Base-by-base conservation (phyloP, 177 flowering plant species). In the Vitis hybrid region DNA sequence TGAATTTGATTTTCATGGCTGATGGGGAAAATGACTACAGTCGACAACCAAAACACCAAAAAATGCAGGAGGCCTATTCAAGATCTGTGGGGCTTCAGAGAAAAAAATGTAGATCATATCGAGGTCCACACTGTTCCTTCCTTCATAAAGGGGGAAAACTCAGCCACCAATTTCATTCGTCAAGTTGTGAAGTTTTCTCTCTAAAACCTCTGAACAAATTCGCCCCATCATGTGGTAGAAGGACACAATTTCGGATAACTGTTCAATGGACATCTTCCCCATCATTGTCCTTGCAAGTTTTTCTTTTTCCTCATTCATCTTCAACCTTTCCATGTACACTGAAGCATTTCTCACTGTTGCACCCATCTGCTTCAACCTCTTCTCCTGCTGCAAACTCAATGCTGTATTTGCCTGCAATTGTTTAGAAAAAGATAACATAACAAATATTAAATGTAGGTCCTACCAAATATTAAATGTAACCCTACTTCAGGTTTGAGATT, bases 261-360 rank as follows among this genome's bases (percentile, higher is more conserved):
- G 88, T 61, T 93, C 99, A 18, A 87, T 80, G 11, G 91, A 75
- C 97, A 93, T 95, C 67, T 89, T 93, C 72, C 84, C 91, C 86
- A 93, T 87, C 64, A 90, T 72, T 49, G 70, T 84, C 75, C 84
- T 84, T 17, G 94, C 98, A 19, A 84, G 14, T 15, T 35, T 85
- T 65, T 87, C 90, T 54, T 83, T 91, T 46, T 83, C 84, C 24
- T 84, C 96, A 51, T 84, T 85, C 82, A 80, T 21, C 82, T 85
- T 88, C 89, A 90, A 24, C 70, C 69, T 87, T 70, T 82, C 83
- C 1, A 84, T 15, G 70, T 82, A 90, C 0, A 87, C 81, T 3
- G 82, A 75, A 9, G 83, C 90, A 70, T 90, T 91, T 79, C 97
- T 91, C 62, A 95, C 91, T 18, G 99, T 95, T 59, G 97, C 98